Evolutionary conservation across 2,329 filamentous ascomycete genomes (phyloP), one percentile per base, ranked within the genome.

Genomic region (Sporothrix dimorphospora): DNA sequence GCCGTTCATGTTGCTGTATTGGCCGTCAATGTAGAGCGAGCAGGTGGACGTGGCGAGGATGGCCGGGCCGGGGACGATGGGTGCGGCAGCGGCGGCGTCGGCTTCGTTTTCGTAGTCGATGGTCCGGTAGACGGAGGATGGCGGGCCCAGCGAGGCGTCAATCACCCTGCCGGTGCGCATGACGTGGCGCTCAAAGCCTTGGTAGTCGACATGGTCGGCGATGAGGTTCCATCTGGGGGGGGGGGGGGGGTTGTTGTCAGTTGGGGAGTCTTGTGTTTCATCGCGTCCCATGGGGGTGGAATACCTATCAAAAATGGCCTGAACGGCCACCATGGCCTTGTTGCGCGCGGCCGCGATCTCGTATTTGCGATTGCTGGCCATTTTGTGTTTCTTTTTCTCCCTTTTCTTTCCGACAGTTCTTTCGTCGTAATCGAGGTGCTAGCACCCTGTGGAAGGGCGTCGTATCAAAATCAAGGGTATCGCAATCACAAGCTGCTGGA

Each of bases 1-100:
- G 1, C 81, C 81, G 42, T 81, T 80, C 59, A 81, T 76, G 77
- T 88, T 88, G 73, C 82, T 81, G 69, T 87, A 83, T 63, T 78
- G 77, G 12, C 77, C 76, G 11, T 82, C 80, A 19, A 87, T 83
- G 3, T 76, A 78, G 73, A 88, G 81, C 27, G 80, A 81, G 76
- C 83, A 86, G 4, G 81, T 80, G 1, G 79, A 80, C 0, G 79
- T 80, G 11, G 81, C 78, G 19, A 73, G n/a, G 24, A 76, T 69
- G 19, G 74, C 59, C 9, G 74, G 66, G 16, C 69, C 63, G 19
- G 73, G 71, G 12, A 59, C 38, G 3, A 45, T 63, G 38, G 38
- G 59, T 9, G 59, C n/a, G 4, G 38, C 59, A 8, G 38, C 59
- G 2, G 59, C 59, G n/a, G 59, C 38, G 27, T 38, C 59, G 14